phyloP scores from a whole-genome alignment of 441 rosid species.

The Arabidopsis hybrid region DNA sequence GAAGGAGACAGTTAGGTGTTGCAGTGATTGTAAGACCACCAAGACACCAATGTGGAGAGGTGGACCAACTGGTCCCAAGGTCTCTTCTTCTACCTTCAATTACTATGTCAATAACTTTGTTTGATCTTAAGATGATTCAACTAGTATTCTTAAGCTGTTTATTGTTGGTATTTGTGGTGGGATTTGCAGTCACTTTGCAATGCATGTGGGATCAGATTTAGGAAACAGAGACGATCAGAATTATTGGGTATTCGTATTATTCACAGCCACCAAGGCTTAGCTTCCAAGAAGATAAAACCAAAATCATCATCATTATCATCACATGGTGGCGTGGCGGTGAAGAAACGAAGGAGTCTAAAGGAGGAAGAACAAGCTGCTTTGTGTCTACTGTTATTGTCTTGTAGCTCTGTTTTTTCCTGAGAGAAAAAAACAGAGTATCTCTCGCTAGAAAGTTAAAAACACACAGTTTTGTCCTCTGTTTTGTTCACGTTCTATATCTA shows the following conservation, averaged over 20 bases:
- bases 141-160: neutral
- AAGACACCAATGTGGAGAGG: conserved; percentile 93
- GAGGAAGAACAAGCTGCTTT: conserved; percentile 93
- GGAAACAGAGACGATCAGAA: conserved; percentile 60
- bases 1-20: conserved; percentile 52
- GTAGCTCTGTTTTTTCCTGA: conserved; percentile 63
- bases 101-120: neutral
- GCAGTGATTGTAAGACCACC: conserved; percentile 79
- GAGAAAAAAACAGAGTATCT: neutral
- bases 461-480: conserved; percentile 29
- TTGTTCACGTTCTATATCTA: neutral
- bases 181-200: conserved; percentile 81
- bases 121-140: conserved; percentile 9
- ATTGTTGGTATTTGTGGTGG: neutral
- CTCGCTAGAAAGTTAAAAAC: neutral
- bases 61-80: conserved; percentile 97
- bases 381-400: conserved; percentile 75
- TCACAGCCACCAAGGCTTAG: conserved; percentile 39
- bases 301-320: conserved; percentile 24
- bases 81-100: conserved; percentile 31
- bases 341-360: conserved; percentile 66
- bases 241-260: conserved; percentile 35
- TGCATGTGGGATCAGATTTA: conserved; percentile 90
- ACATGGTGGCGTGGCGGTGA: conserved; percentile 43
- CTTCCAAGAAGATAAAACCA: conserved; percentile 46